These are phyloP conservation scores for Trichoderma atroviride DNA, from an alignment of 2,329 filamentous ascomycete species.

Conservation along the genomic window DNA sequence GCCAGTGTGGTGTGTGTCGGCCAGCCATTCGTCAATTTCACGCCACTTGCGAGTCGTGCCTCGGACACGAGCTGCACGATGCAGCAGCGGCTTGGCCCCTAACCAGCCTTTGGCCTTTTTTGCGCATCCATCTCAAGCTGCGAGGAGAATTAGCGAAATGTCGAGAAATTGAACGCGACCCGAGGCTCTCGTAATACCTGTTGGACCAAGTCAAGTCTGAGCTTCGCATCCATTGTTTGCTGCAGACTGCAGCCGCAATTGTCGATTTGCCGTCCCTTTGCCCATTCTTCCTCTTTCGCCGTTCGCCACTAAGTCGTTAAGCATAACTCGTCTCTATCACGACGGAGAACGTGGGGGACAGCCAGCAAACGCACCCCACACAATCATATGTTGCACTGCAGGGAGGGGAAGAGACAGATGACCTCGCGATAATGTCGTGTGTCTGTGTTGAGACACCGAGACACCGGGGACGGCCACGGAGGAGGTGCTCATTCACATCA, in stretches of 20 bases:
- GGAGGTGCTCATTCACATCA: background rate
- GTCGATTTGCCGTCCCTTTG: background rate
- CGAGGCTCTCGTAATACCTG: background rate
- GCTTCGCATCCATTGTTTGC: background rate
- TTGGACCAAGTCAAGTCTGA: background rate
- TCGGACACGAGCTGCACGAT: slow-evolving; percentile 13
- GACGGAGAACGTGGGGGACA: background rate
- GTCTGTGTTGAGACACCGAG: slow-evolving; percentile 7
- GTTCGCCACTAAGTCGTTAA: background rate
- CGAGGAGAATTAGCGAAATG: background rate
- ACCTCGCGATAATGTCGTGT: slow-evolving; percentile 20
- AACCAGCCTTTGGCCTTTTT: background rate
- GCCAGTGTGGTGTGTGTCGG: slow-evolving; percentile 23
- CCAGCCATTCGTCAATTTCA: slow-evolving; percentile 21
- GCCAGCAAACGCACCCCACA: slow-evolving; percentile 25
- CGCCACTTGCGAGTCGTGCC: slow-evolving; percentile 22
- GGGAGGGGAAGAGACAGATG: slow-evolving; percentile 23
- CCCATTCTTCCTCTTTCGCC: background rate
- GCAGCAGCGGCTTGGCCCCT: background rate
- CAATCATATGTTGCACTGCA: slow-evolving; percentile 26
- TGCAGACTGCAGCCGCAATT: background rate
- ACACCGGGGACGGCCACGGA: background rate
- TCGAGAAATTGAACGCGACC: background rate
- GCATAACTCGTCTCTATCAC: background rate
- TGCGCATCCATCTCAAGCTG: background rate